These are phyloP conservation scores for Lentinula sp. DNA, from an alignment of 768 basidiomycete species.

Conservation along the genomic window DNA sequence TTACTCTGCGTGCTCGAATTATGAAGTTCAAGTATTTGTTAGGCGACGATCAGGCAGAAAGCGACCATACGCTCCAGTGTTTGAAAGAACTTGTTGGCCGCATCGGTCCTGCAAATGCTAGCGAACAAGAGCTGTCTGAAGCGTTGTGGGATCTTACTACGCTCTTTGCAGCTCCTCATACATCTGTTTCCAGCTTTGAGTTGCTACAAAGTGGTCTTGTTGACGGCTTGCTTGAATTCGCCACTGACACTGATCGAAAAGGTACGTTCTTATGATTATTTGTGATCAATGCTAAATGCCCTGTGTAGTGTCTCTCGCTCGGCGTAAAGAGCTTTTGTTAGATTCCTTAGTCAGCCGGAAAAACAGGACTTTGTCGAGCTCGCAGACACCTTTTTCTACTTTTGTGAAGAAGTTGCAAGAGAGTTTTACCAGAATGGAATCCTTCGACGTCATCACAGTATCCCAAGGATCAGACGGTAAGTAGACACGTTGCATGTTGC, in stretches of 20 bases:
- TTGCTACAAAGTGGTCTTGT: conserved; percentile 90
- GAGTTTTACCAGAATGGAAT: conserved; percentile 90
- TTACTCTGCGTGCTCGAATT: conserved; percentile 86
- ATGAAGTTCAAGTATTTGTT: conserved; percentile 78
- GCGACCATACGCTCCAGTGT: conserved; percentile 57
- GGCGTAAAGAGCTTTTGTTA: conserved; percentile 74
- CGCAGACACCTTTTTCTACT: conserved; percentile 59
- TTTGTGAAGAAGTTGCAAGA: conserved; percentile 97
- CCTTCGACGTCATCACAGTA: conserved; percentile 90
- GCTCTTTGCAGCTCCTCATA: conserved; percentile 69
- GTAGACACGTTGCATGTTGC: conserved; percentile 13
- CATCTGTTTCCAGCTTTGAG: conserved; percentile 93
- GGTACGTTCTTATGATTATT: conserved; percentile 32
- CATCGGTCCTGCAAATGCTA: conserved; percentile 47
- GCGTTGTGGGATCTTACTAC: conserved; percentile 72
- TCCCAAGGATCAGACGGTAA: conserved; percentile 77
- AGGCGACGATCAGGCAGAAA: conserved; percentile 47
- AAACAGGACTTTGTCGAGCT: conserved; percentile 33
- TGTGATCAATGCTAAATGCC: background rate
- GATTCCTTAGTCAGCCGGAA: conserved; percentile 66
- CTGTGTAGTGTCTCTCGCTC: conserved; percentile 49
- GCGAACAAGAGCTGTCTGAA: conserved; percentile 58
- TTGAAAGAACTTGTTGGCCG: conserved; percentile 61
- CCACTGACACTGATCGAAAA: conserved; percentile 58
- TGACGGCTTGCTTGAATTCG: conserved; percentile 77